Base-by-base conservation (phyloP, 225 moss, liverwort and hornwort genomes). In the Ulota crispa region DNA sequence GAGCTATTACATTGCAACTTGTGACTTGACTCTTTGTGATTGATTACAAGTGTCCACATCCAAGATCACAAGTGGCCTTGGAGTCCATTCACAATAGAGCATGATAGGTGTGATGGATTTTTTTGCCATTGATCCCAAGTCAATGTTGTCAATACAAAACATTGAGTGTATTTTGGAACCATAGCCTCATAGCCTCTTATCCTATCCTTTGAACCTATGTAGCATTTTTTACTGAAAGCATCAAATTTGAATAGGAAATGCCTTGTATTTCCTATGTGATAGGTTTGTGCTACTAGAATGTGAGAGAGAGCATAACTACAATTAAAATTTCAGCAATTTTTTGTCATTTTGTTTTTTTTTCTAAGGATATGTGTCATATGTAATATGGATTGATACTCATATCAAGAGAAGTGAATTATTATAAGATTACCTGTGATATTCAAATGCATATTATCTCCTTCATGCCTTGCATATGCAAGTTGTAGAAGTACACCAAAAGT, bases 391-490 rank as follows among this genome's bases (percentile, higher is more conserved):
- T 31, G 43, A 31, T 28, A 57, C n/a, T 31, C 20, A 12, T 7
- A 27, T 39, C 3, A 76, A 0, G 26, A 59, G n/a, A 6, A 55
- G 5, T 7, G 19, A 65, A 68, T 14, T n/a, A 18, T 20, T 9
- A 10, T 41, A 57, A 55, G 24, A 9, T 31, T 19, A 80, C 85
- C 80, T 70, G 77, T 77, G 36, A 67, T 78, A 50, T 73, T 83
- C 26, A 82, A 41, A 20, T 64, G 61, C 75, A 75, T 68, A 4
- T 31, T 70, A 31, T 86, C 81, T 81, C 53, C 78, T 8, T 3
- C 65, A 41, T 80, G 57, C 57, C 81, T 68, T 43, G 86, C 83
- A 18, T 41, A 26, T 27, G 57, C 28, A 9, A 53, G 64, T 61
- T 75, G 83, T n/a, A 70, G 3, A n/a, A 50, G 2, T 3, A 5